Base-by-base conservation (phyloP, 2,329 filamentous ascomycete genomes). In the Cladorrhinum sp. region DNA sequence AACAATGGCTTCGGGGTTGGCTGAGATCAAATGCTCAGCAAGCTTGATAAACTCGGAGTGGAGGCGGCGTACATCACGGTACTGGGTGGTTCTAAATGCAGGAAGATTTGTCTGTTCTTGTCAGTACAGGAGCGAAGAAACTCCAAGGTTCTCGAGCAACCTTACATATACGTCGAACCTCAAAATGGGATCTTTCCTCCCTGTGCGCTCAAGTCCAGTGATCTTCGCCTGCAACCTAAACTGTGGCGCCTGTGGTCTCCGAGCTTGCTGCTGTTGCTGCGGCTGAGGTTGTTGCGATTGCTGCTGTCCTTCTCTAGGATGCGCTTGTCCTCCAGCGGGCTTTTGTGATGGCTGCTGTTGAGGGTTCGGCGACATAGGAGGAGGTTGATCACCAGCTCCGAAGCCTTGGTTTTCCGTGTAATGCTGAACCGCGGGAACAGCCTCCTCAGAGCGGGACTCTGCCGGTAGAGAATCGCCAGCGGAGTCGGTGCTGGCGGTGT, bases 31-130 rank as follows among this genome's bases (percentile, higher is more conserved):
- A 75, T 99, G 95, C 61, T 96, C 91, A 59, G 90, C 92, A n/a
- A 99, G 87, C 76, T 98, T 99, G 65, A 91, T 83, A 70, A 99
- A 99, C 73, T 99, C 95, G 52, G 91, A 92, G 76, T 99, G 95
- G 63, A 96, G 89, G 62, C 95, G 91, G 68, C 95, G 90, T 66
- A 99, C 92, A 76, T 99, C 95, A 71, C 95, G 92, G 78, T 97
- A 99, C 75, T 99, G 95, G 4, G 95, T 99, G 0, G 95, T 99
- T 69, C 95, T 87, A 76, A 97, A 99, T 68, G 93, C 93, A 57
- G 93, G 93, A n/a, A 99, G 89, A 76, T 99, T 99, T 66, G 95
- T 99, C 95, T 99, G 60, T 2, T 45, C 25, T 36, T 54, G 66
- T 73, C 64, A 74, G 69, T 20, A 49, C 25, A 29, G 27, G 18